Evolutionary conservation across 768 basidiomycete species (phyloP).

Genomic region (Dentipellis sp.): DNA sequence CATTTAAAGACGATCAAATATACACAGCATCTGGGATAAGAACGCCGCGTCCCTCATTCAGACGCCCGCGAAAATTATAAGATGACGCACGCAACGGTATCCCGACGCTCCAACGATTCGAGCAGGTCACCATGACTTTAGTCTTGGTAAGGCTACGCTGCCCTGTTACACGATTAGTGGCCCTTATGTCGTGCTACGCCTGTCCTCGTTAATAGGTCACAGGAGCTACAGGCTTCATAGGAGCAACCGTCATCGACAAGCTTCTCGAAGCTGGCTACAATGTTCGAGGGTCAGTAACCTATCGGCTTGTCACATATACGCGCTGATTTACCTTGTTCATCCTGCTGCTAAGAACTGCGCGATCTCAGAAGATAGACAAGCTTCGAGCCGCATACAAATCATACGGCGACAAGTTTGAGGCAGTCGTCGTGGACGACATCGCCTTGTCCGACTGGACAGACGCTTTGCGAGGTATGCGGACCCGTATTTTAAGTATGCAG

Average conservation of each 20-base stretch:
- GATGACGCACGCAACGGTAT: too few relatives aligned
- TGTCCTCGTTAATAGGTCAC: constrained; percentile 24
- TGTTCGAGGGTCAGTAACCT: constrained; percentile 34
- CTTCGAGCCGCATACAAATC: constrained; percentile 10
- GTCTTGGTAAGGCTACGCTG: too few relatives aligned
- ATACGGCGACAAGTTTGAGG: constrained; percentile 11
- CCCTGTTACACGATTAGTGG: too few relatives aligned
- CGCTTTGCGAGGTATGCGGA: constrained; percentile 14
- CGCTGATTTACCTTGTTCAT: not conserved
- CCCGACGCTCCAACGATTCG: too few relatives aligned
- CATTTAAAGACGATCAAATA: too few relatives aligned
- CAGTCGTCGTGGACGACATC: constrained; percentile 14
- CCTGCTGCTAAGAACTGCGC: constrained; percentile 10
- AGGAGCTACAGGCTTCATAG: constrained; percentile 32
- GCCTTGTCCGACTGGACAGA: constrained; percentile 12
- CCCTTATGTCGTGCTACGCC: too few relatives aligned
- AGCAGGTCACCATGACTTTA: too few relatives aligned
- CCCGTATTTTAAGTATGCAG: not conserved
- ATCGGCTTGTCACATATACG: not conserved
- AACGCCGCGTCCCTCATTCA: too few relatives aligned
- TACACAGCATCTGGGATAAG: too few relatives aligned
- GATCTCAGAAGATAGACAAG: constrained; percentile 11
- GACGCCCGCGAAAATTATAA: too few relatives aligned
- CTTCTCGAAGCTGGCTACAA: constrained; percentile 38
- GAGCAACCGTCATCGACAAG: constrained; percentile 18